These are phyloP conservation scores for Lycium barbarum DNA, from an alignment of 257 asterid genomes.

Conservation along the genomic window DNA sequence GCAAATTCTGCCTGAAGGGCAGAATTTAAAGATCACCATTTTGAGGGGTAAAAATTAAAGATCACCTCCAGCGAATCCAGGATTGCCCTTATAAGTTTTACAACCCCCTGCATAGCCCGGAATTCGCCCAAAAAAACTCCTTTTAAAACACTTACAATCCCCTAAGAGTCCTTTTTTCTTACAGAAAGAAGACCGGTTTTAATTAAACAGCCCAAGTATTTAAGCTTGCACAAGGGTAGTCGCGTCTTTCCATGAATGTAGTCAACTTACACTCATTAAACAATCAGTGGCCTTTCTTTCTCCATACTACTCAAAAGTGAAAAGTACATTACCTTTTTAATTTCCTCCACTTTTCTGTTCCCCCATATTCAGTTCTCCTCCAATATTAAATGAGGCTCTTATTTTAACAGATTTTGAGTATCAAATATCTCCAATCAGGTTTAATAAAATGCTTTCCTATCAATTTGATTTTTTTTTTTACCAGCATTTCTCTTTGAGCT, in stretches of 20 bases:
- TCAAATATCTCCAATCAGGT: conserved; percentile 10
- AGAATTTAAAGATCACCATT: too few relatives aligned
- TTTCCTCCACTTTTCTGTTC: neutral
- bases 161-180: too few relatives aligned
- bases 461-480: neutral
- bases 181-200: too few relatives aligned
- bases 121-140: too few relatives aligned
- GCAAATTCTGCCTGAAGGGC: too few relatives aligned
- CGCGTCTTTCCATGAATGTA: neutral
- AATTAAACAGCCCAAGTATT: too few relatives aligned
- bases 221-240: neutral
- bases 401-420: neutral
- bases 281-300: conserved; percentile 23
- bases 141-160: too few relatives aligned
- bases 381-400: conserved; percentile 9
- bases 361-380: conserved; percentile 1
- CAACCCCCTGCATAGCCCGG: too few relatives aligned
- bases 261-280: conserved; percentile 14
- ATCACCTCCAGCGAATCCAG: too few relatives aligned
- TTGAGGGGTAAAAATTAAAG: too few relatives aligned
- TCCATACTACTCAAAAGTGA: neutral
- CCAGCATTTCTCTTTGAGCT: neutral
- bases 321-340: neutral
- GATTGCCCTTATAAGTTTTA: too few relatives aligned
- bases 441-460: neutral